Evolutionary conservation across 2,329 filamentous ascomycete genomes (phyloP), one percentile per base, ranked within the genome.

Genomic region (Aspergillus fumigatiaffinis): DNA sequence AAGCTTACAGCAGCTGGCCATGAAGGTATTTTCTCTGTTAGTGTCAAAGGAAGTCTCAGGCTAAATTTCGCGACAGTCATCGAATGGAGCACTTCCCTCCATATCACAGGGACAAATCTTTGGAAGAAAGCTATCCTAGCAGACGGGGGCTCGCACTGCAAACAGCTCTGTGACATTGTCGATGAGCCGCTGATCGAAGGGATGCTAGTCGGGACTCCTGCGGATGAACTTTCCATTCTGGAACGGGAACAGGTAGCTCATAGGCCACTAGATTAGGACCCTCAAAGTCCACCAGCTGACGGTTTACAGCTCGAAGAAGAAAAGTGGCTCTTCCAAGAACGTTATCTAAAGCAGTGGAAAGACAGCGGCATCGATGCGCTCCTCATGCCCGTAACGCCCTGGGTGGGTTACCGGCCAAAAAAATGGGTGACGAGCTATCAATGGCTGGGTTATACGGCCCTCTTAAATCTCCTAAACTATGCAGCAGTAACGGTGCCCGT

Each of bases 1-100:
- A 87, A 38, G 68, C 87, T 55, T 72, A 86, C 2, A 79, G 85
- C 7, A 83, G 85, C 80, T 67, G 82, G 62, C 71, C 82, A 21
- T 75, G 79, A 60, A 77, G 81, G 66, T 68, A 58, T 44, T 28
- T 28, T 12, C 20, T 47, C 7, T 4, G 8, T 3, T 20, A 7
- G 3, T 26, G n/a, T 32, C 26, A 4, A 41, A 29, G n/a, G 14
- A 14, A 21, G 32, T 5, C 25, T 52, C 6, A 12, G 48, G 12
- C 51, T 52, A 57, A 54, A 21, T 3, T 3, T 23, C 2, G 32
- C 10, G 41, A 28, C 5, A 70, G 68, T 69, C n/a, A 56, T 70
- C 41, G 66, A 69, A 59, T 70, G 67, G 55, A 71, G 71, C 12
- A 73, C 74, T 7, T 59, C 61, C 14, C 66, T 65, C 1, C 64